phyloP scores from a whole-genome alignment of 352 stramenopile species.

The Phytopythium chamaehyphon region DNA sequence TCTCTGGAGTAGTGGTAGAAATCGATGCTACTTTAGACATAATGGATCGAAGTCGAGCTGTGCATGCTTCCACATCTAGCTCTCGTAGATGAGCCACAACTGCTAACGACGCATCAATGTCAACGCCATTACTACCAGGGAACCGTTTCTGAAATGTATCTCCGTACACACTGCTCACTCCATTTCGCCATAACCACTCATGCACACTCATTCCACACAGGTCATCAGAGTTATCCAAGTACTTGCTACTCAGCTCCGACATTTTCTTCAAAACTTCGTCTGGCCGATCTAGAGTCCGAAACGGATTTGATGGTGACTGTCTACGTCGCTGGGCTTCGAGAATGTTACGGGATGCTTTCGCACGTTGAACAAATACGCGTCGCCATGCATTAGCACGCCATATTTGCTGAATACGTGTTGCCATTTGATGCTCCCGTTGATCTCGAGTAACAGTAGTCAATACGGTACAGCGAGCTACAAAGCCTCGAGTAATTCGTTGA shows the following conservation, averaged over 20 bases:
- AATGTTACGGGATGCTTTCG: conserved; percentile 32
- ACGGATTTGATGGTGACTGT: conserved; percentile 39
- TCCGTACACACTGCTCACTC: conserved; percentile 42
- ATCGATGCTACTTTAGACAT: neutral
- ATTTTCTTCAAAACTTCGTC: neutral
- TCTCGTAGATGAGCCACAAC: conserved; percentile 21
- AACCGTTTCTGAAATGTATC: conserved; percentile 38
- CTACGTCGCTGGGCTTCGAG: conserved; percentile 46
- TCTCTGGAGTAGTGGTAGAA: neutral
- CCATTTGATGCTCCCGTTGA: conserved; percentile 51
- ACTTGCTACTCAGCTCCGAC: conserved; percentile 1
- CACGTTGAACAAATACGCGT: conserved; percentile 11
- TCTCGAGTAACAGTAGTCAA: conserved; percentile 26
- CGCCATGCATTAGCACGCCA: conserved; percentile 58
- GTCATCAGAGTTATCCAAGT: conserved; percentile 61
- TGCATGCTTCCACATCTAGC: conserved; percentile 15
- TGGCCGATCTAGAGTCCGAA: conserved; percentile 6
- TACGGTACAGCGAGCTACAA: conserved; percentile 25
- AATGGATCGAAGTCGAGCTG: conserved; percentile 14
- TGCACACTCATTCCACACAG: conserved; percentile 41
- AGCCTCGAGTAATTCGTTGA: conserved; percentile 51
- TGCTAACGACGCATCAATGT: neutral
- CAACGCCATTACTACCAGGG: neutral
- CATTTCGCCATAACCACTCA: conserved; percentile 58
- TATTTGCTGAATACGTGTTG: conserved; percentile 43